A percentile compares a stretch with the other conserved stretches of the same genome.
These are phyloP conservation scores for Dimocarpus longan DNA, from an alignment of 345 rosid species.

Conservation along the genomic window DNA sequence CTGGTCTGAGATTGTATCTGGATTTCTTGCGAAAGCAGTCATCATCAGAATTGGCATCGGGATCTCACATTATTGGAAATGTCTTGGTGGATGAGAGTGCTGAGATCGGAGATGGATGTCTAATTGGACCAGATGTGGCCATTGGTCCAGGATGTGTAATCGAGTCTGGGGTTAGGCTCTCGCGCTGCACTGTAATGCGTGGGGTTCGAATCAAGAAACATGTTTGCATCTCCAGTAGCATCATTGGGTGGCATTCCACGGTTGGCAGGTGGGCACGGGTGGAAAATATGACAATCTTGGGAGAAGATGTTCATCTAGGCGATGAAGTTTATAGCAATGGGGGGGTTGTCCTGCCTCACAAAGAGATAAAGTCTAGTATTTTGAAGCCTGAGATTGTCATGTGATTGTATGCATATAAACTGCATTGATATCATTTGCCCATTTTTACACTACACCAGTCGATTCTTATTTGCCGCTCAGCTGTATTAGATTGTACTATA, in stretches of 20 bases:
- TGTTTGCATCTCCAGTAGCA: constrained; percentile 73
- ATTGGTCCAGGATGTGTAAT: constrained; percentile 75
- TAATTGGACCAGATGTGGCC: constrained; percentile 81
- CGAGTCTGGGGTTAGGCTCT: constrained; percentile 76
- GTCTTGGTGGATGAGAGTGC: constrained; percentile 75
- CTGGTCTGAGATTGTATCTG: constrained; percentile 70
- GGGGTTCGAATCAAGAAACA: constrained; percentile 79
- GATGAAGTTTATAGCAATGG: constrained; percentile 84
- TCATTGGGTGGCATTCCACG: constrained; percentile 84
- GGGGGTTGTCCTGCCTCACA: constrained; percentile 72
- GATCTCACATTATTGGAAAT: constrained; percentile 59
- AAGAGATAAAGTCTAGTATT: constrained; percentile 77
- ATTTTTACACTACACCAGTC: too few species aligned
- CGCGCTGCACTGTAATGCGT: constrained; percentile 72
- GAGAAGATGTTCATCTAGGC: constrained; percentile 71
- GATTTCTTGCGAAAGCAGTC: constrained; percentile 57
- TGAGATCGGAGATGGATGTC: constrained; percentile 69
- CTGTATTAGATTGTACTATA: neutral
- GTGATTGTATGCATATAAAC: constrained; percentile 31
- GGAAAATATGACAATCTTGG: constrained; percentile 77
- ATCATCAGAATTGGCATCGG: constrained; percentile 47
- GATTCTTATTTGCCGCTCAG: neutral
- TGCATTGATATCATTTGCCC: neutral
- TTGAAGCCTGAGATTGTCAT: constrained; percentile 75
- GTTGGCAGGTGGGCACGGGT: constrained; percentile 80